A percentile compares a stretch with the other conserved stretches of the same genome.
Evolutionary conservation across 768 basidiomycete genomes (phyloP).

Genomic region (Gymnopilus dilepis): DNA sequence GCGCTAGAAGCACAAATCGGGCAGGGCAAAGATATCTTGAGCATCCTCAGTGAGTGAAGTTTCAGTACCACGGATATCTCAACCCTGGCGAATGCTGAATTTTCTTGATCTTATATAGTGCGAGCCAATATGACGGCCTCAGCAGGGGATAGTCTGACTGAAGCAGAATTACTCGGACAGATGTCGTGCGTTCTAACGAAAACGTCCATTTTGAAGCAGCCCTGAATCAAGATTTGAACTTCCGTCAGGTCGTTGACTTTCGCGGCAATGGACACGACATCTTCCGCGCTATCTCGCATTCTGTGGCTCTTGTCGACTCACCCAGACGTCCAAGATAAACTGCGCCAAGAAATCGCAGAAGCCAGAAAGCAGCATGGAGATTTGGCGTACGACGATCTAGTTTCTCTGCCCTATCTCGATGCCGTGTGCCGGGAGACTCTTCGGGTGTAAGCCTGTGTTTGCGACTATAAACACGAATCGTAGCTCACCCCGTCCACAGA

Average conservation of each 20-base stretch:
- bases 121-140: conserved; percentile 40
- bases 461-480: background rate
- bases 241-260: conserved; percentile 22
- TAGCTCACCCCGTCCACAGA: conserved; percentile 4
- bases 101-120: conserved; percentile 29
- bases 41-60: conserved; percentile 43
- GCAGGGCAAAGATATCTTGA: conserved; percentile 51
- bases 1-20: conserved; percentile 36
- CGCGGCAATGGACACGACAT: conserved; percentile 37
- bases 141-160: conserved; percentile 37
- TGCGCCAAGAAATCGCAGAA: conserved; percentile 31
- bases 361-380: conserved; percentile 30
- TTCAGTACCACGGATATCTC: background rate
- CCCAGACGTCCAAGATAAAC: conserved; percentile 39
- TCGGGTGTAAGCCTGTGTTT: conserved; percentile 25
- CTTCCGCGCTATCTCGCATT: conserved; percentile 33
- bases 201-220: too few relatives aligned
- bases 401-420: conserved; percentile 38
- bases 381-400: conserved; percentile 36
- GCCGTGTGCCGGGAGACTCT: conserved; percentile 41
- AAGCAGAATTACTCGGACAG: conserved; percentile 42
- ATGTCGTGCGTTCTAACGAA: conserved; percentile 31
- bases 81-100: background rate
- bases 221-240: too few relatives aligned
- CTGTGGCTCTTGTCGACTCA: conserved; percentile 30